phyloP scores from a whole-genome alignment of 306 rosid species.

The Prinsepia uniflora region DNA sequence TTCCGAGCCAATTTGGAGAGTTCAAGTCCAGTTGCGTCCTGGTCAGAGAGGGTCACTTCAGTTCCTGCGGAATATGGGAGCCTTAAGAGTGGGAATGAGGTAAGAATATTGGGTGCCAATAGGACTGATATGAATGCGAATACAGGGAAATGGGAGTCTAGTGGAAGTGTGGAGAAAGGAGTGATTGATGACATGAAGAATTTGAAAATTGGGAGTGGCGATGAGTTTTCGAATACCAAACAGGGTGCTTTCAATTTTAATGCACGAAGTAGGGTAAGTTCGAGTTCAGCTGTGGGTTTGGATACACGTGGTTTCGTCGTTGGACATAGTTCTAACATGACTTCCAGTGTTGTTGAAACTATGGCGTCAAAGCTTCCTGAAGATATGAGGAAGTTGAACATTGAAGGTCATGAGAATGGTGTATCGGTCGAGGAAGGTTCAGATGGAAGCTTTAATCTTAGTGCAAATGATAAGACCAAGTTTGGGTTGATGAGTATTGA shows the following conservation, averaged over 20 bases:
- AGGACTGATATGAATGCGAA: slow-evolving; percentile 19
- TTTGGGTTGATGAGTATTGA: slow-evolving; percentile 24
- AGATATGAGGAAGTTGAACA: slow-evolving; percentile 51
- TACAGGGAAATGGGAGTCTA: slow-evolving; percentile 14
- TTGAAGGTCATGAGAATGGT: slow-evolving; percentile 27
- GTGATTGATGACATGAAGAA: slow-evolving; percentile 44
- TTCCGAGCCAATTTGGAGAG: slow-evolving; percentile 30
- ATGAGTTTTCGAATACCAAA: slow-evolving; percentile 35
- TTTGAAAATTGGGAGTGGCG: slow-evolving; percentile 42
- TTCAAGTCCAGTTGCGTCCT: slow-evolving; percentile 14
- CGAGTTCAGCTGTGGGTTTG: slow-evolving; percentile 1
- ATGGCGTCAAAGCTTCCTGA: slow-evolving; percentile 38
- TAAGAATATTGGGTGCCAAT: slow-evolving; percentile 35
- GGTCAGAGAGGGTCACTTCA: slow-evolving; percentile 20
- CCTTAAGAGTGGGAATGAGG: slow-evolving; percentile 29
- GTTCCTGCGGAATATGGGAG: slow-evolving; percentile 22
- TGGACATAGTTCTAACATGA: slow-evolving; percentile 8
- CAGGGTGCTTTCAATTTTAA: slow-evolving; percentile 16
- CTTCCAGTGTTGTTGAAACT: slow-evolving; percentile 24
- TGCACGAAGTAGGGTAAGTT: slow-evolving; percentile 17
- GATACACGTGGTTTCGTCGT: slow-evolving; percentile 22
- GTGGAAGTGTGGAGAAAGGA: slow-evolving; percentile 19
- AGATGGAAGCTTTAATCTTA: slow-evolving; percentile 21
- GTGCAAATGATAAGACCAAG: slow-evolving; percentile 23
- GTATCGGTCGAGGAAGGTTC: slow-evolving; percentile 19